Conservation (phyloP, 2,329 filamentous ascomycete species). For the Coniella vitis region DNA sequence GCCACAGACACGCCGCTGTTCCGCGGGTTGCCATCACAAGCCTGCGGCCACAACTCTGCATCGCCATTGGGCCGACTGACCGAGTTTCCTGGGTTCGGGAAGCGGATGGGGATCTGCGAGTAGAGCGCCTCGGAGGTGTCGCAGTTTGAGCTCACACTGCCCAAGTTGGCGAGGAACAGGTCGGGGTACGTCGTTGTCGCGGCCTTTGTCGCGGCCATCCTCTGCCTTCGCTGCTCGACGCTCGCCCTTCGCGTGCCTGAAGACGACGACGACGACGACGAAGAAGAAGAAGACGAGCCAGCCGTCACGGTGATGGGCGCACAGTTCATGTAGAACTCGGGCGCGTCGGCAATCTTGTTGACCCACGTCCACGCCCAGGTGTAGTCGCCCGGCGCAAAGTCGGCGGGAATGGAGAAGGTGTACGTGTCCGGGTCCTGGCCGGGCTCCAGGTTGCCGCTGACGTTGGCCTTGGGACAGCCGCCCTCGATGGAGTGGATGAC, state of each 20-base stretch:
- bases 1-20: background rate
- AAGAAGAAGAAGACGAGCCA: slow-evolving; percentile 11
- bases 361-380: slow-evolving; percentile 73
- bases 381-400: slow-evolving; percentile 55
- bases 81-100: slow-evolving; percentile 55
- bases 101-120: slow-evolving; percentile 37
- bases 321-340: slow-evolving; percentile 76
- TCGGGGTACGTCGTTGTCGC: slow-evolving; percentile 49
- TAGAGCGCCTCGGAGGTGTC: slow-evolving; percentile 42
- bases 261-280: no score
- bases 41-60: slow-evolving; percentile 25
- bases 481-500: slow-evolving; percentile 67
- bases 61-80: slow-evolving; percentile 36
- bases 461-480: slow-evolving; percentile 54
- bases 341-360: slow-evolving; percentile 59
- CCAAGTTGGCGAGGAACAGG: slow-evolving; percentile 65
- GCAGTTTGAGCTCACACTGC: slow-evolving; percentile 39
- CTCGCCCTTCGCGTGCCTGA: slow-evolving; percentile 17
- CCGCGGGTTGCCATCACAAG: slow-evolving; percentile 26
- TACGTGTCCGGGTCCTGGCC: slow-evolving; percentile 39
- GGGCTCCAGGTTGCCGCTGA: slow-evolving; percentile 40
- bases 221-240: slow-evolving; percentile 12
- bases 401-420: slow-evolving; percentile 51
- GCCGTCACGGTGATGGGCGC: slow-evolving; percentile 51
- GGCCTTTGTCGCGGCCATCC: slow-evolving; percentile 21